Conservation (phyloP, 2,329 filamentous ascomycete species). For the Sphaerulina musiva region DNA sequence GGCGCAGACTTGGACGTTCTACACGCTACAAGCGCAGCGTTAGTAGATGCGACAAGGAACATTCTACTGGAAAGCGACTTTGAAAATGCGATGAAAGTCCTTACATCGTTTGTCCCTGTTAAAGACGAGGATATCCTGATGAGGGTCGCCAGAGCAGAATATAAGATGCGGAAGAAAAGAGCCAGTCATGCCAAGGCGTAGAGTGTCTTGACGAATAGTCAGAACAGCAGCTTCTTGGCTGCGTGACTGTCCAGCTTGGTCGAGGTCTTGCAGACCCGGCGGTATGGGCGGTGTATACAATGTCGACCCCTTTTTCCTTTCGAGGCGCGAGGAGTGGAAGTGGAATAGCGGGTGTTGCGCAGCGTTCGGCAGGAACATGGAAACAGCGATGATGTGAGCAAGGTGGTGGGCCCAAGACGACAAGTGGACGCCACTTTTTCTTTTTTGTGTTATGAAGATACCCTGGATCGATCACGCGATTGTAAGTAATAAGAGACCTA, state of each 20-base stretch:
- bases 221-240: not conserved
- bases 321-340: not conserved
- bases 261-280: not conserved
- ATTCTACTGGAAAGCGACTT: constrained; percentile 90
- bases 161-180: constrained; percentile 59
- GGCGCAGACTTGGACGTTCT: constrained; percentile 72
- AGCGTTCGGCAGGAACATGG: not conserved
- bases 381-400: not conserved
- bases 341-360: not conserved
- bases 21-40: constrained; percentile 80
- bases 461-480: constrained; percentile 1
- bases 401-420: not conserved
- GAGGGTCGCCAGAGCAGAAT: constrained; percentile 81
- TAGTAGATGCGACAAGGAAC: constrained; percentile 84
- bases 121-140: constrained; percentile 91
- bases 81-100: constrained; percentile 93
- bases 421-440: not conserved
- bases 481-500: constrained; percentile 2
- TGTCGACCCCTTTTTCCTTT: not conserved
- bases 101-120: constrained; percentile 90
- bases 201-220: constrained; percentile 1
- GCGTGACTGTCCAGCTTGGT: not conserved
- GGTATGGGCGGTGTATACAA: not conserved
- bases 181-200: constrained; percentile 11
- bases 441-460: constrained; percentile 7